A percentile compares a stretch with the other conserved stretches of the same genome.
phyloP scores from a whole-genome alignment of 768 basidiomycete genomes.

The Naganishia onofrii region DNA sequence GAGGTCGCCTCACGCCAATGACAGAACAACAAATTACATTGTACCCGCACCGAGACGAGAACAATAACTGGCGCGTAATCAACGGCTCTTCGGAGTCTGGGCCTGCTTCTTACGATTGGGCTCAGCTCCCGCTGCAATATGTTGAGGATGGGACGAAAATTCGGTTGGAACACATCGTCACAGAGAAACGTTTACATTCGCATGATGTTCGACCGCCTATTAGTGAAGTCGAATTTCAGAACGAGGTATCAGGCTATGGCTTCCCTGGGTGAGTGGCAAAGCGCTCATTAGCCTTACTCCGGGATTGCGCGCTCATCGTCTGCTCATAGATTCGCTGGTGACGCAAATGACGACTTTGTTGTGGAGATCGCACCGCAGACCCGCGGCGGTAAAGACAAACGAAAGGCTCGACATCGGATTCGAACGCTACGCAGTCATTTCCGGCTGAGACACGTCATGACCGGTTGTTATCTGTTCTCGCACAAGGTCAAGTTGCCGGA shows the following conservation, averaged over 20 bases:
- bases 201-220: constrained; percentile 93
- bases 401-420: constrained; percentile 66
- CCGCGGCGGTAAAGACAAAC: constrained; percentile 58
- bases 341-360: constrained; percentile 83
- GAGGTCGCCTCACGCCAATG: neutral
- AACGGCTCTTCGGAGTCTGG: constrained; percentile 63
- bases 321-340: constrained; percentile 64
- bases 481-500: constrained; percentile 97
- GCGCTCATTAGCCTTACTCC: neutral
- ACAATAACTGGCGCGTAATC: constrained; percentile 85
- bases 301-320: neutral
- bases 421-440: constrained; percentile 79
- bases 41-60: constrained; percentile 97
- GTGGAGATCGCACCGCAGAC: constrained; percentile 76
- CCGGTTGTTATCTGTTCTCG: constrained; percentile 94
- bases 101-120: constrained; percentile 58
- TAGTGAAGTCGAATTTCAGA: constrained; percentile 97
- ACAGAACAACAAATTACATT: constrained; percentile 96
- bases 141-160: constrained; percentile 68
- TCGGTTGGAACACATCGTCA: constrained; percentile 74
- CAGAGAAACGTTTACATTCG: constrained; percentile 85
- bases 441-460: constrained; percentile 74
- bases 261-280: constrained; percentile 60
- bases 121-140: constrained; percentile 60
- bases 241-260: constrained; percentile 94